Base-by-base conservation (phyloP, 192 early-diverging fungal species). In the Radiomyces spectabilis region DNA sequence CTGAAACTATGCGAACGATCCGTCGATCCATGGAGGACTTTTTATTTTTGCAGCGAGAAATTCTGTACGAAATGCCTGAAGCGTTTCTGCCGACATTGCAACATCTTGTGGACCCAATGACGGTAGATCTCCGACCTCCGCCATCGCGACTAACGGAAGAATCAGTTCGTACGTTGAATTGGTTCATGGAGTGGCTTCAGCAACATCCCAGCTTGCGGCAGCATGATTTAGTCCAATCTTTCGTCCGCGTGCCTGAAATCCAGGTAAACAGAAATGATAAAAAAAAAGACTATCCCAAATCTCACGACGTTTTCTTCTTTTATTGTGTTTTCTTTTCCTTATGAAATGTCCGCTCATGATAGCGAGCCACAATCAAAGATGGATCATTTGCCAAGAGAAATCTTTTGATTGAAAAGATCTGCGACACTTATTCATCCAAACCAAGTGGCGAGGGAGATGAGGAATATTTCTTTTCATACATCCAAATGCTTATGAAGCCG, bases 1-100 rank as follows among this genome's bases (percentile, higher is more conserved):
- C 39, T 18, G 41, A 52, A 10, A 61, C 55, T 16, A 67, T 74
- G 42, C 53, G 49, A 18, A 72, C 72, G 2, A 70, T 77, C 51
- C 58, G 60, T 13, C 31, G 75, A 47, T 62, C 61, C n/a, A 24
- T 71, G 31, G 63, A 77, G 22, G 75, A 77, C 31, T 77, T 77
- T 54, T 27, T 55, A 19, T 71, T 74, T 18, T 24, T 77, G 16
- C 51, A 66, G 1, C 58, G 69, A 29, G 54, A 68, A 18, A 24
- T 77, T 43, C 19, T 71, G 1, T 31, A 69, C 2, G 75, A 77
- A 44, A 24, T 53, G 8, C 72, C 75, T 1, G 75, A 77, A 38
- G 42, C 59, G 0, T 74, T 63, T 32, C 64, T 77, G 4, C 75
- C 75, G 1, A 66, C 72, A 0, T 61, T 77, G 2, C 47, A 65